Base-by-base conservation (phyloP, 805 yeast species). In the Pichia cabralensis region DNA sequence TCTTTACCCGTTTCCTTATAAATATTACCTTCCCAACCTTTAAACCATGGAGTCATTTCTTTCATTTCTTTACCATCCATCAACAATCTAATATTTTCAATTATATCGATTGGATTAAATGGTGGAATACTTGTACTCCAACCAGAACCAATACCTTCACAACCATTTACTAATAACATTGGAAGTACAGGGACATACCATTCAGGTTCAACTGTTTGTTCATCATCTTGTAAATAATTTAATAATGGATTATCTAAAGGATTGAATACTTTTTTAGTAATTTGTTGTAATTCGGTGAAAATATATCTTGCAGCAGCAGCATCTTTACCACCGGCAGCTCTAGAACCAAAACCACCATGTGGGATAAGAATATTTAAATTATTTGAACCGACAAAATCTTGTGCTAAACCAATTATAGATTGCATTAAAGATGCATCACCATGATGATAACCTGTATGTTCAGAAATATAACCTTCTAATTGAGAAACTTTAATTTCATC, bases 121-220 rank as follows among this genome's bases (percentile, higher is more conserved):
- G 83, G 76, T 1, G 98, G 98, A 43, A 92, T 80, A 41, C 74
- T 76, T 1, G 97, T 86, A 44, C 95, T 83, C 96, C 97, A 92
- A 45, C 98, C 98, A 30, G 98, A 88, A 42, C 98, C 98, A 56
- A 92, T 92, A 63, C 98, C 98, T 59, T 92, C 98, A 8, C 89
- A 70, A 38, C 98, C 98, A 52, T 92, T 92, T 5, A 92, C 95
- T 41, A 92, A 66, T n/a, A 92, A 54, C 84, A 86, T 83, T 8
- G 98, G 98, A 26, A 92, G 47, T n/a, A 92, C 76, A 1, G 98
- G 98, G 26, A 84, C 64, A 56, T 85, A 92, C 86, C 94, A 85
- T 48, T 83, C 86, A 0, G 98, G 98, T 55, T 92, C 98, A 14
- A 89, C 94, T 0, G 89, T 76, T 43, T 74, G 78, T 48, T 85